Percentiles rank a stretch among this genome's conserved stretches.
phyloP scores from a whole-genome alignment of 2,329 filamentous ascomycete species.

The Aspergillus sp. region DNA sequence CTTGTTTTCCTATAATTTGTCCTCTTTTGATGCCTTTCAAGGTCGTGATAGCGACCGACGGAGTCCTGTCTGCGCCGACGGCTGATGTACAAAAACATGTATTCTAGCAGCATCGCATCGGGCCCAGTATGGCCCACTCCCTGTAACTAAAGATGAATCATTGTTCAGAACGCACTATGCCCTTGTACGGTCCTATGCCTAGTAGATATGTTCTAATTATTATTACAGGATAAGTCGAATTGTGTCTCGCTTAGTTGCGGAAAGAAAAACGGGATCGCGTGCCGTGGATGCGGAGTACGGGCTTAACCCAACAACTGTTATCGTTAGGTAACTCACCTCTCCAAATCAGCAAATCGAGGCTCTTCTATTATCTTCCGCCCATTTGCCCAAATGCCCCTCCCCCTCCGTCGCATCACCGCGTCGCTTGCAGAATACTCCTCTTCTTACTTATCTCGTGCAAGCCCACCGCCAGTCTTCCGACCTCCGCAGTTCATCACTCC shows the following conservation, averaged over 20 bases:
- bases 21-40: background rate
- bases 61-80: background rate
- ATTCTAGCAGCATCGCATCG: background rate
- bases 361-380: slow-evolving; percentile 13
- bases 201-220: background rate
- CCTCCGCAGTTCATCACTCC: slow-evolving; percentile 4
- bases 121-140: background rate
- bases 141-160: background rate
- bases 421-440: slow-evolving; percentile 21
- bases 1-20: background rate
- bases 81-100: background rate
- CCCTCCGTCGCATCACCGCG: slow-evolving; percentile 27
- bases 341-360: slow-evolving; percentile 10
- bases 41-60: background rate
- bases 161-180: background rate
- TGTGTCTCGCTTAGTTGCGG: slow-evolving; percentile 7
- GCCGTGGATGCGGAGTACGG: background rate
- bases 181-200: too few species aligned
- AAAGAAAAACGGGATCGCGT: slow-evolving; percentile 1
- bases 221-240: background rate
- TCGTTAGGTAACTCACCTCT: slow-evolving; percentile 12
- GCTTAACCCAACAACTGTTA: background rate
- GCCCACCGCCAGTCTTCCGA: slow-evolving; percentile 4
- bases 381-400: slow-evolving; percentile 33
- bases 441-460: slow-evolving; percentile 5